Percentiles rank a stretch among this genome's conserved stretches.
Evolutionary conservation across 139 green algal genomes (phyloP).

Genomic region (Astrephomene gubernaculifera): DNA sequence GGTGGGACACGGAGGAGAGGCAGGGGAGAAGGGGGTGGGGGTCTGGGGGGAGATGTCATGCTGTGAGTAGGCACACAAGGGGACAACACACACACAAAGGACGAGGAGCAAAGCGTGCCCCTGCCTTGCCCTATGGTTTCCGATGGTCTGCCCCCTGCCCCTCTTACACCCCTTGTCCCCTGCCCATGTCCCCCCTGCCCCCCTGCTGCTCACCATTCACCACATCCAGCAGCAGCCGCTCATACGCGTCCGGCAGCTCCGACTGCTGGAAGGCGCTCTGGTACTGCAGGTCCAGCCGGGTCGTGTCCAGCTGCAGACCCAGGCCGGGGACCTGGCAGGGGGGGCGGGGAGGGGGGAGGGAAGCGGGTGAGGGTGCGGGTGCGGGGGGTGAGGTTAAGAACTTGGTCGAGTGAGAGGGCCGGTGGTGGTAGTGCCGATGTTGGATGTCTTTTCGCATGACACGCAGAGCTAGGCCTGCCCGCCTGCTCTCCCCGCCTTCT

Average conservation of each 20-base stretch:
- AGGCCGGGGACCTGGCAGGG: slow-evolving; percentile 88
- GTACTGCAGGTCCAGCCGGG: slow-evolving; percentile 96
- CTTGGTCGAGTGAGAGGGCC: not conserved
- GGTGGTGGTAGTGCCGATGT: not conserved
- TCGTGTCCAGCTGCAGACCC: slow-evolving; percentile 91
- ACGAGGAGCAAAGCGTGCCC: no score
- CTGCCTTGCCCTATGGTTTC: no score
- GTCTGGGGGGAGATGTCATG: no score
- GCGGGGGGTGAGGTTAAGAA: not conserved
- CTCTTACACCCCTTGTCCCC: no score
- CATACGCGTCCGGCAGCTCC: slow-evolving; percentile 95
- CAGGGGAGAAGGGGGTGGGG: no score
- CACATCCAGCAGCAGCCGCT: slow-evolving; percentile 98
- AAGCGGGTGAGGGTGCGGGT: not conserved
- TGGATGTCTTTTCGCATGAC: no score
- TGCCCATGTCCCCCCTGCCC: slow-evolving; percentile 77
- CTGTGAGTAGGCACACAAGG: no score
- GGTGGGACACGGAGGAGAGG: no score
- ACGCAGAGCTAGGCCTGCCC: no score
- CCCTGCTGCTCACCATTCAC: slow-evolving; percentile 89
- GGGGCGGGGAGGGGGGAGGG: not conserved
- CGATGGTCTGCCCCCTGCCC: no score
- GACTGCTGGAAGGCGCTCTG: slow-evolving; percentile 63
- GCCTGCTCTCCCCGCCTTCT: not conserved
- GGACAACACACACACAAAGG: no score